Base-by-base conservation (phyloP, 1,284 basidiomycete genomes). In the Boletus calvinii region DNA sequence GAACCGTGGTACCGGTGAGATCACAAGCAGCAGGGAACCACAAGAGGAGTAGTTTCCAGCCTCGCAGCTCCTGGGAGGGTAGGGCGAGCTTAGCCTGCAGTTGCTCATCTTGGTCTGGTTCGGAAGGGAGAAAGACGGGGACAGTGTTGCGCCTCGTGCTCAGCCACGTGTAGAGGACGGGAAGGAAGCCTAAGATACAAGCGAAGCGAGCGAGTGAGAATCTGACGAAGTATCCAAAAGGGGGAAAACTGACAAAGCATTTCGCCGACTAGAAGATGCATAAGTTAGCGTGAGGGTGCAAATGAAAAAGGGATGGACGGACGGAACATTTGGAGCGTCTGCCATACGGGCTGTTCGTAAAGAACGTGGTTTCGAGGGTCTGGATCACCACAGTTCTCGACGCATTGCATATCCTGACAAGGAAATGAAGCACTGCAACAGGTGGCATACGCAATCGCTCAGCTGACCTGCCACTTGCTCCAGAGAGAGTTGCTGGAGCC, bases 291-390 rank as follows among this genome's bases (percentile, higher is more conserved):
- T 62, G 52, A 60, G 50, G 53, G 52, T 43, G 55, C 54, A 56
- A 24, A 57, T 46, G 46, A 58, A 55, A 47, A 55, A 55, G 55
- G 50, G 50, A 60, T 56, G 40, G 53, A 81, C 90, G 71, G 65
- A 92, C 92, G 77, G 72, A 93, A 93, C 90, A 93, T 93, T 70
- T 95, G 92, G 40, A 95, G 80, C 10, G 91, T 94, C 73, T 94
- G 92, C 90, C 90, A 94, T 24, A 95, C 91, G 1, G 93, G 93
- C 69, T 95, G 92, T 64, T 95, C 91, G 69, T 91, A 95, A 38
- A 92, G 78, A 41, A 93, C 76, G 55, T 77, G 83, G 32, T 75
- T 71, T 40, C 67, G 55, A 20, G 81, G 74, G 68, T 83, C 69
- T 46, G 77, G 75, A 63, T 87, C 81, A 53, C 72, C 64, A 67